Conservation (phyloP, 768 basidiomycete species). For the Mrakia blollopis region DNA sequence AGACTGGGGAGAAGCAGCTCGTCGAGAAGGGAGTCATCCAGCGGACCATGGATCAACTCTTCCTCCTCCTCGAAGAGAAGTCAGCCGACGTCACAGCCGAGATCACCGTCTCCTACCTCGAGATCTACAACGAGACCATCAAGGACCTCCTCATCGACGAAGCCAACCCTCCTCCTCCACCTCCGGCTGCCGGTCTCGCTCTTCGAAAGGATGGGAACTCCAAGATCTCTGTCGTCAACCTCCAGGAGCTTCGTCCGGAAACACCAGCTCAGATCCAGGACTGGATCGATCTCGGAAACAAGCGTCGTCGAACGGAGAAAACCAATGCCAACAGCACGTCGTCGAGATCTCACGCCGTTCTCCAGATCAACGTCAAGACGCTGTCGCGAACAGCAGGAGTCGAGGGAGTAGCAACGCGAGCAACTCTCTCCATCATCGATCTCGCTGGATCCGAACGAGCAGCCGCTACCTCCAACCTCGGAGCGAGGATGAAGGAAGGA, state of each 20-base stretch:
- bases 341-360: constrained; percentile 94
- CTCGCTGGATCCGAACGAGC: constrained; percentile 96
- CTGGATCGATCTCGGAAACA: constrained; percentile 84
- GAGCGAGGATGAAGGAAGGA: constrained; percentile 95
- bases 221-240: constrained; percentile 73
- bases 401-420: constrained; percentile 75
- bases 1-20: constrained; percentile 53
- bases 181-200: constrained; percentile 68
- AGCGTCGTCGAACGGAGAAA: constrained; percentile 80
- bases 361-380: constrained; percentile 89
- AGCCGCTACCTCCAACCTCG: constrained; percentile 93
- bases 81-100: constrained; percentile 78
- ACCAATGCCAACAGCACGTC: constrained; percentile 96
- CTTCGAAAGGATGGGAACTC: constrained; percentile 86
- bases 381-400: constrained; percentile 67
- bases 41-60: constrained; percentile 93
- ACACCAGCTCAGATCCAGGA: constrained; percentile 90
- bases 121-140: constrained; percentile 99
- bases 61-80: constrained; percentile 82
- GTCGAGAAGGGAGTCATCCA: constrained; percentile 70
- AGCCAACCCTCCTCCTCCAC: constrained; percentile 48
- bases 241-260: constrained; percentile 72
- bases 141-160: constrained; percentile 80
- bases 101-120: constrained; percentile 89
- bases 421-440: constrained; percentile 94